These are phyloP conservation scores for Candida lessepsii DNA, from an alignment of 805 yeast species.

Conservation along the genomic window DNA sequence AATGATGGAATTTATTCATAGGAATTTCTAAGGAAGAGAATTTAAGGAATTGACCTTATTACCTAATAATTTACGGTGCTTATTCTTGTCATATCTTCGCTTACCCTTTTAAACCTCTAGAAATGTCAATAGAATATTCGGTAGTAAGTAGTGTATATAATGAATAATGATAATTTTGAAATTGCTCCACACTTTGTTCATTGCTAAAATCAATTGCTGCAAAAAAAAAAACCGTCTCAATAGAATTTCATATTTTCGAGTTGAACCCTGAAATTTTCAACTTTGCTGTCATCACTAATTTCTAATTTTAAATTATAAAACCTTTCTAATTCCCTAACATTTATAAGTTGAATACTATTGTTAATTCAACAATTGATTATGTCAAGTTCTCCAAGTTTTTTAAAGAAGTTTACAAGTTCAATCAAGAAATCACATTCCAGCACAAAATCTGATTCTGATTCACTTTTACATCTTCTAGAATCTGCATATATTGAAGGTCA, in stretches of 20 bases:
- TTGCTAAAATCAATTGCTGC: slow-evolving; percentile 7
- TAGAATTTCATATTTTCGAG: slow-evolving; percentile 3
- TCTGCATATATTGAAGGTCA: slow-evolving; percentile 23
- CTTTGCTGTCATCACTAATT: slow-evolving; percentile 6
- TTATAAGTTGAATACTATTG: neutral
- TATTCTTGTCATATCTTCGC: too few relatives aligned
- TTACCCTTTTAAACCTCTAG: too few relatives aligned
- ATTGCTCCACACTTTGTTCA: slow-evolving; percentile 5
- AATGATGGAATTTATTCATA: too few relatives aligned
- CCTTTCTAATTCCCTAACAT: too few relatives aligned
- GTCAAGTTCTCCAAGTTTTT: slow-evolving; percentile 9
- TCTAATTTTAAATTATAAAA: slow-evolving; percentile 1
- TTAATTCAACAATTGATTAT: neutral
- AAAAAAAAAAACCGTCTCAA: slow-evolving; percentile 3
- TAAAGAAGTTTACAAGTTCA: slow-evolving; percentile 12
- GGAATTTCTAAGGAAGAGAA: too few relatives aligned
- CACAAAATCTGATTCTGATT: slow-evolving; percentile 6
- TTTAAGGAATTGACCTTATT: too few relatives aligned
- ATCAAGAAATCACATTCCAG: slow-evolving; percentile 3
- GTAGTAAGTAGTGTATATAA: slow-evolving; percentile 7
- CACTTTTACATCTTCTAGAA: slow-evolving; percentile 12
- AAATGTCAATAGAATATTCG: too few relatives aligned
- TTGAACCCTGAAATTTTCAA: slow-evolving; percentile 6
- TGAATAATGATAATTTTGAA: neutral
- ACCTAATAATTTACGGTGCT: too few relatives aligned